phyloP scores from a whole-genome alignment of 805 yeast species.

The Kregervanrija pseudodelftensis region DNA sequence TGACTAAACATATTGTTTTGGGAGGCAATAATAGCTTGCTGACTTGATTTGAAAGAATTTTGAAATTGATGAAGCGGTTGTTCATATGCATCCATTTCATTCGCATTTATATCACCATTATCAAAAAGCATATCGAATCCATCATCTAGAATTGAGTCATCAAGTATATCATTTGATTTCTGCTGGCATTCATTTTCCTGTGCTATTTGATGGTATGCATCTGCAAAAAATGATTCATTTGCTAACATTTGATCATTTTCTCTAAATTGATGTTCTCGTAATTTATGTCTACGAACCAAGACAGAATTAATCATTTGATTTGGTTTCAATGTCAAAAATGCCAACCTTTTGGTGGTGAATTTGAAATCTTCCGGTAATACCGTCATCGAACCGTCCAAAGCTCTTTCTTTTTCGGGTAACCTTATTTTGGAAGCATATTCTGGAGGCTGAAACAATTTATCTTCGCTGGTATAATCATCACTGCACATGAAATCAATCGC shows the following conservation, averaged over 20 bases:
- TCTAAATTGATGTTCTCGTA: constrained; percentile 6
- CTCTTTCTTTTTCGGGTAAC: constrained; percentile 18
- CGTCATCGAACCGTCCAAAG: constrained; percentile 19
- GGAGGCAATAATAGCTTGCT: constrained; percentile 6
- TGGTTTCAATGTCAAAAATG: constrained; percentile 42
- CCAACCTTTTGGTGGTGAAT: constrained; percentile 41
- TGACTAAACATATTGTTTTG: constrained; percentile 12
- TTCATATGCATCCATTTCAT: constrained; percentile 11
- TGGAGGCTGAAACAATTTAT: constrained; percentile 21
- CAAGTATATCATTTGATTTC: constrained; percentile 10
- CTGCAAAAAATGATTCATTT: constrained; percentile 46
- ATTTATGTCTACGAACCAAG: constrained; percentile 19
- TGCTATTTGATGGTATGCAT: constrained; percentile 33
- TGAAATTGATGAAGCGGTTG: constrained; percentile 4
- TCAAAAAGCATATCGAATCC: constrained; percentile 17
- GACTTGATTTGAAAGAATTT: neutral
- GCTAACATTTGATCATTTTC: constrained; percentile 32
- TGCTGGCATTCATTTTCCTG: constrained; percentile 2
- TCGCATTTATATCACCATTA: constrained; percentile 31
- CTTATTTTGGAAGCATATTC: constrained; percentile 16
- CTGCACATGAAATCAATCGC: constrained; percentile 24
- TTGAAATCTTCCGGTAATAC: constrained; percentile 43
- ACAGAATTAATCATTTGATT: constrained; percentile 23
- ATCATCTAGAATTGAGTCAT: constrained; percentile 15
- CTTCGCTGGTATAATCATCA: constrained; percentile 17